Evolutionary conservation across 208 protist species (phyloP).

Genomic region (Leishmania guyanensis): DNA sequence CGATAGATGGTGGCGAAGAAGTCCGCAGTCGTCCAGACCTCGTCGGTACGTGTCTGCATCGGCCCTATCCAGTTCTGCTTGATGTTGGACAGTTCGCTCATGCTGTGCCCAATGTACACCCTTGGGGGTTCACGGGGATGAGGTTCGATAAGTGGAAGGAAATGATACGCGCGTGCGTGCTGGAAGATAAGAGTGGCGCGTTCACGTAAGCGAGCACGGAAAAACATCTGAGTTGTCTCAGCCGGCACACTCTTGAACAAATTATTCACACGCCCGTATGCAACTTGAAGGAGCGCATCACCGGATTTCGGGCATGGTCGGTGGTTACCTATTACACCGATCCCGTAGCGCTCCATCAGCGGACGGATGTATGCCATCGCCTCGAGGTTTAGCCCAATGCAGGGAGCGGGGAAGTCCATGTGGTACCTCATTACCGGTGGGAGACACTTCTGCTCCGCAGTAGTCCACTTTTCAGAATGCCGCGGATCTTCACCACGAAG

Average conservation of each 20-base stretch:
- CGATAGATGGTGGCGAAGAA: conserved; percentile 55
- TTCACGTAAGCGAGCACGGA: neutral
- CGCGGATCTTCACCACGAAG: neutral
- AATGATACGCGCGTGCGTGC: conserved; percentile 24
- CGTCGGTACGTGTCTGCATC: conserved; percentile 20
- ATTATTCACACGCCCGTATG: conserved; percentile 5
- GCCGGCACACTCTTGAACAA: neutral
- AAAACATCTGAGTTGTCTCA: neutral
- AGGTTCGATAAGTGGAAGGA: neutral
- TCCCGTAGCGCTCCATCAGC: conserved; percentile 42
- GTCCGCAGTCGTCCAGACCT: conserved; percentile 58
- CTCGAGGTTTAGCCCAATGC: conserved; percentile 40
- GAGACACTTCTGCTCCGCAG: neutral
- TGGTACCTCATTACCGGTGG: conserved; percentile 12
- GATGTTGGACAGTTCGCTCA: conserved; percentile 58
- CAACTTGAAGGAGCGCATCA: conserved; percentile 10
- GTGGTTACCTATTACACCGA: neutral
- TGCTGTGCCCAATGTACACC: conserved; percentile 35
- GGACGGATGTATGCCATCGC: conserved; percentile 39
- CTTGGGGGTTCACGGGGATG: neutral
- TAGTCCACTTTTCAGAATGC: neutral
- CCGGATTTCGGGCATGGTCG: neutral
- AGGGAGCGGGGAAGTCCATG: conserved; percentile 5
- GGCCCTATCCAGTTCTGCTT: conserved; percentile 16
- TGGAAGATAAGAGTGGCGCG: conserved; percentile 24